Evolutionary conservation across 306 rosid species (phyloP).

Genomic region (Fragaria nilgerrensis): DNA sequence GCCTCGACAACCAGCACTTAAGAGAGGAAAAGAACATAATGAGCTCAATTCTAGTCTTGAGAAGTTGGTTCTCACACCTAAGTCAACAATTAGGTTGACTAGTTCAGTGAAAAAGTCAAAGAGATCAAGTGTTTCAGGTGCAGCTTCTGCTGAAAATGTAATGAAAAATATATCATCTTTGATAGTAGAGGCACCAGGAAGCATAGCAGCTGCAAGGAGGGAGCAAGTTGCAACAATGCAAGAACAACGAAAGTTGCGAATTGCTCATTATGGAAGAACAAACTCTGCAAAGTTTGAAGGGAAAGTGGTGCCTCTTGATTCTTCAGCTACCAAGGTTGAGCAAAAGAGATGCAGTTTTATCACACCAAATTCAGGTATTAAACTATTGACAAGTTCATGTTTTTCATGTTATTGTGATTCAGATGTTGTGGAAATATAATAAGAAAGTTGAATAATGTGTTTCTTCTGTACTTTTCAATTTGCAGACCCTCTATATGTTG

Average conservation of each 20-base stretch:
- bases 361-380: slow-evolving; percentile 66
- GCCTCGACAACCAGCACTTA: slow-evolving; percentile 28
- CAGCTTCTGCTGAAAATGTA: slow-evolving; percentile 21
- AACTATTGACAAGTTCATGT: neutral
- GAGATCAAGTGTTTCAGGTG: slow-evolving; percentile 6
- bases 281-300: slow-evolving; percentile 58
- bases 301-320: slow-evolving; percentile 47
- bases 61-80: slow-evolving; percentile 17
- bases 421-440: neutral
- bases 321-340: slow-evolving; percentile 28
- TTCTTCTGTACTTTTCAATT: neutral
- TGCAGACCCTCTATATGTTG: slow-evolving; percentile 74
- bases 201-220: slow-evolving; percentile 83
- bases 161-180: slow-evolving; percentile 50
- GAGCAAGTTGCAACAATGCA: slow-evolving; percentile 65
- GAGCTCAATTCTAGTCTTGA: slow-evolving; percentile 28
- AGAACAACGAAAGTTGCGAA: slow-evolving; percentile 57
- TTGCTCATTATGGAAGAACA: slow-evolving; percentile 82
- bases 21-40: slow-evolving; percentile 31
- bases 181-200: slow-evolving; percentile 79
- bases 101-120: slow-evolving; percentile 25
- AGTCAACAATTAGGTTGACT: slow-evolving; percentile 3
- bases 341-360: slow-evolving; percentile 72
- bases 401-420: neutral
- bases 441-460: slow-evolving; percentile 1